These are phyloP conservation scores for Trametes gibbosa DNA, from an alignment of 768 basidiomycete species.

Conservation along the genomic window DNA sequence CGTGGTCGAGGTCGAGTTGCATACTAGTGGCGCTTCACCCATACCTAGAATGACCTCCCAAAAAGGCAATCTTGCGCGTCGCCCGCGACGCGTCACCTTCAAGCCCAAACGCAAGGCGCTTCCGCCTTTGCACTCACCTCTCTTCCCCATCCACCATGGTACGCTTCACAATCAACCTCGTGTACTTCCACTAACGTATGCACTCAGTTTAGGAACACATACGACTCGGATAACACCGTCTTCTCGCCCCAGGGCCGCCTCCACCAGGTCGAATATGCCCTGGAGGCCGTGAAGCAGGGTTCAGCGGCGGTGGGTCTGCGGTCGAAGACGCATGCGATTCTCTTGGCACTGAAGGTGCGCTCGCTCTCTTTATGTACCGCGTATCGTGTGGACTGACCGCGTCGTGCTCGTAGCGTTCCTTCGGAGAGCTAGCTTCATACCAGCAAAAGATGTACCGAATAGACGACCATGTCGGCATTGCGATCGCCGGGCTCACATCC, in stretches of 20 bases:
- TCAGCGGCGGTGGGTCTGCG: slow-evolving; percentile 97
- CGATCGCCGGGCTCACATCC: slow-evolving; percentile 97
- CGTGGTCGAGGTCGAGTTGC: background rate
- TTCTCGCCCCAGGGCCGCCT: slow-evolving; percentile 95
- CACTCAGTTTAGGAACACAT: slow-evolving; percentile 85
- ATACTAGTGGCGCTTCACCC: background rate
- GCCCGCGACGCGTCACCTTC: slow-evolving; percentile 25
- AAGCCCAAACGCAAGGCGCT: slow-evolving; percentile 5
- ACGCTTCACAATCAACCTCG: background rate
- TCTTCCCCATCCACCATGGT: slow-evolving; percentile 14
- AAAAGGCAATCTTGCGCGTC: slow-evolving; percentile 23
- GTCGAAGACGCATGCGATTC: slow-evolving; percentile 91
- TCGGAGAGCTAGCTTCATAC: slow-evolving; percentile 97
- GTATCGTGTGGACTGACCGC: background rate
- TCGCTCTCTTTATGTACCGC: background rate
- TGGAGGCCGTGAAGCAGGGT: slow-evolving; percentile 99
- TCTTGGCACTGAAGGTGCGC: slow-evolving; percentile 88
- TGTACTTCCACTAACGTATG: background rate
- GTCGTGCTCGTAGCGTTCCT: slow-evolving; percentile 73
- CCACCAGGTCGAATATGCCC: slow-evolving; percentile 97
- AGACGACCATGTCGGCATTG: slow-evolving; percentile 99
- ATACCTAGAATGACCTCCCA: background rate
- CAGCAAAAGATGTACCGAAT: slow-evolving; percentile 99
- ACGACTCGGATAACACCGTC: slow-evolving; percentile 98
- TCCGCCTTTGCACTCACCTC: slow-evolving; percentile 2